Conservation (phyloP, 1,139 yeast species). For the Wickerhamomyces sp. region DNA sequence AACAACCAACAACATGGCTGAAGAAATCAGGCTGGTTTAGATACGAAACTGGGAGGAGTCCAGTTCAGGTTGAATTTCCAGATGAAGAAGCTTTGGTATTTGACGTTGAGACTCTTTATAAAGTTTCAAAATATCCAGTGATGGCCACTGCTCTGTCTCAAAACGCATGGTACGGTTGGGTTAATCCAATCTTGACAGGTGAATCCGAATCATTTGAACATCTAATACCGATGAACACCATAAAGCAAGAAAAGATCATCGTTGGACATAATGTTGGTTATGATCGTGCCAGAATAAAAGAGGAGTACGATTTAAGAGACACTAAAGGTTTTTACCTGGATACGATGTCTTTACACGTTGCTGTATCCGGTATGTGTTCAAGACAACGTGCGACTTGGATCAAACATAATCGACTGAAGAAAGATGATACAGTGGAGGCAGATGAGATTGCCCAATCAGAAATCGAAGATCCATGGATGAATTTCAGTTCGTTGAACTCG, state of each 20-base stretch:
- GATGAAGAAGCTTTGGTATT: conserved; percentile 60
- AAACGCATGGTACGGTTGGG: conserved; percentile 93
- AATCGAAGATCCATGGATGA: conserved; percentile 70
- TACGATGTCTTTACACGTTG: conserved; percentile 90
- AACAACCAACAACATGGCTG: conserved; percentile 49
- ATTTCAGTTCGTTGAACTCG: conserved; percentile 72
- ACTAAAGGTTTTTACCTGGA: conserved; percentile 79
- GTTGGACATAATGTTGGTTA: conserved; percentile 90
- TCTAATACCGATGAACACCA: conserved; percentile 66
- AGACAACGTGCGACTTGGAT: conserved; percentile 82
- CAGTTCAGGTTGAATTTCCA: conserved; percentile 64
- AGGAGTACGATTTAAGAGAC: conserved; percentile 68
- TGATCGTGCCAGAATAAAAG: conserved; percentile 81
- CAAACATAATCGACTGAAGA: conserved; percentile 44
- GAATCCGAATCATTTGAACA: conserved; percentile 47
- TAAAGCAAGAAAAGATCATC: conserved; percentile 47
- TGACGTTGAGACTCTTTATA: conserved; percentile 86
- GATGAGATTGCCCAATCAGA: conserved; percentile 23
- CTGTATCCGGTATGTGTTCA: conserved; percentile 89
- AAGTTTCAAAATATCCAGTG: conserved; percentile 66
- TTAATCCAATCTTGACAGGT: conserved; percentile 72
- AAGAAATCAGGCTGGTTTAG: conserved; percentile 78
- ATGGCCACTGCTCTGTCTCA: conserved; percentile 78
- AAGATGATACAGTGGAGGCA: conserved; percentile 16
- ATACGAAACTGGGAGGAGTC: conserved; percentile 40